Conservation (phyloP, 129 eudicot species). For the Daucus carota region DNA sequence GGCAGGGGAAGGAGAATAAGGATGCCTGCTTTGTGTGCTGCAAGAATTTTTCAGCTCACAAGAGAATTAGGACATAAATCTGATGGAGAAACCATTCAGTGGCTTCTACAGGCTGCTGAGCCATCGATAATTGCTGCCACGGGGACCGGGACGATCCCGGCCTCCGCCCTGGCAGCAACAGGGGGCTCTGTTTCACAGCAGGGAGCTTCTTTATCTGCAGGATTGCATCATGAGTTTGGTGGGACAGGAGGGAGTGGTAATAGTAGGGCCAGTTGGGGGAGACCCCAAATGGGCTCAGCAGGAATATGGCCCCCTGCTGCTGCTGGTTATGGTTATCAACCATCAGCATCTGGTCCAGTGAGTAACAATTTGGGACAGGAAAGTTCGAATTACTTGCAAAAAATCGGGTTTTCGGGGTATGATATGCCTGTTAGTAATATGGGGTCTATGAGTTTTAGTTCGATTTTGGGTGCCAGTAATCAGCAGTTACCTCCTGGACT, state of each 20-base stretch:
- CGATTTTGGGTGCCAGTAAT: constrained; percentile 53
- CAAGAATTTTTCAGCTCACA: constrained; percentile 71
- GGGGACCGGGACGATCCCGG: constrained; percentile 77
- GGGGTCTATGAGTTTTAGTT: constrained; percentile 64
- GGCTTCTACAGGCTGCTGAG: constrained; percentile 80
- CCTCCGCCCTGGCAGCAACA: constrained; percentile 49
- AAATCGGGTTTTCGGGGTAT: constrained; percentile 55
- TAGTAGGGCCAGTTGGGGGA: constrained; percentile 53
- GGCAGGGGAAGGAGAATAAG: constrained; percentile 81
- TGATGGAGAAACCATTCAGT: constrained; percentile 85
- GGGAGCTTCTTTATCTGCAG: constrained; percentile 39
- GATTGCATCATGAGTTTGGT: constrained; percentile 50
- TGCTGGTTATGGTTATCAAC: constrained; percentile 36
- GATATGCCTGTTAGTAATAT: constrained; percentile 43
- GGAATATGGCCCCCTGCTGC: constrained; percentile 41
- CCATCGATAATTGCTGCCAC: constrained; percentile 87
- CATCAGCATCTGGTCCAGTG: constrained; percentile 36
- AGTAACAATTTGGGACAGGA: constrained; percentile 27
- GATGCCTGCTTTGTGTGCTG: constrained; percentile 94
- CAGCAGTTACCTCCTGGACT: constrained; percentile 75
- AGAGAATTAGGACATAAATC: constrained; percentile 87
- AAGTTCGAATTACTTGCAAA: constrained; percentile 42
- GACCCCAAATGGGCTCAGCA: constrained; percentile 41
- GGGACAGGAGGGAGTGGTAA: constrained; percentile 24
- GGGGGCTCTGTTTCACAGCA: constrained; percentile 36